A percentile compares a stretch with the other conserved stretches of the same genome.
Evolutionary conservation across 106 monocot genomes (phyloP).

Genomic region (Platanthera guangdongensis): DNA sequence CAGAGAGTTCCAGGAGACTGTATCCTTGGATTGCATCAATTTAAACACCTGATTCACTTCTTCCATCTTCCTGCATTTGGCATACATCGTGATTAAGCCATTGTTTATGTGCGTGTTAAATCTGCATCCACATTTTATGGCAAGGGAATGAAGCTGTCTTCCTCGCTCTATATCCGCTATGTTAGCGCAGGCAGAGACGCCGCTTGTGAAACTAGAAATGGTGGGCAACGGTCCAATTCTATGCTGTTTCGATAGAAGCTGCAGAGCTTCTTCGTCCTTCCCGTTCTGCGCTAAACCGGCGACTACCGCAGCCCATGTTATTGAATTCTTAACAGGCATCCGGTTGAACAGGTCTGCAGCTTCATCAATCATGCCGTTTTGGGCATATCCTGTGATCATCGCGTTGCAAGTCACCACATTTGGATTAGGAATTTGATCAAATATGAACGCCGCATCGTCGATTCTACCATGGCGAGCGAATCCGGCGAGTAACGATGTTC

Average conservation of each 20-base stretch:
- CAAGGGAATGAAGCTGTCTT: constrained; percentile 49
- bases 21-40: constrained; percentile 42
- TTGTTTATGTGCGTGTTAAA: constrained; percentile 52
- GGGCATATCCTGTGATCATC: constrained; percentile 57
- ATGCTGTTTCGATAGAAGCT: constrained; percentile 38
- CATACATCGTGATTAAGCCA: constrained; percentile 59
- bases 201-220: constrained; percentile 45
- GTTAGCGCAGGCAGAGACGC: constrained; percentile 47
- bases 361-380: constrained; percentile 45
- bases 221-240: constrained; percentile 33
- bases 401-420: constrained; percentile 51
- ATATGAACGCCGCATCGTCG: constrained; percentile 32
- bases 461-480: constrained; percentile 43
- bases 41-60: constrained; percentile 32
- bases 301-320: constrained; percentile 55
- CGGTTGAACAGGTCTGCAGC: constrained; percentile 34
- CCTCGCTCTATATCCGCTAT: constrained; percentile 42
- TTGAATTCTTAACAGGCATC: constrained; percentile 37
- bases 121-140: constrained; percentile 53
- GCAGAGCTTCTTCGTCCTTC: constrained; percentile 37
- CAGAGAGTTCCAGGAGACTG: constrained; percentile 64
- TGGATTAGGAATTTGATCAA: constrained; percentile 41
- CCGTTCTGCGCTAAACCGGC: constrained; percentile 51
- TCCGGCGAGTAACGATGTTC: constrained; percentile 40
- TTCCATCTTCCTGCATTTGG: constrained; percentile 37